These are phyloP conservation scores for Isatis tinctoria DNA, from an alignment of 345 rosid genomes.

Conservation along the genomic window DNA sequence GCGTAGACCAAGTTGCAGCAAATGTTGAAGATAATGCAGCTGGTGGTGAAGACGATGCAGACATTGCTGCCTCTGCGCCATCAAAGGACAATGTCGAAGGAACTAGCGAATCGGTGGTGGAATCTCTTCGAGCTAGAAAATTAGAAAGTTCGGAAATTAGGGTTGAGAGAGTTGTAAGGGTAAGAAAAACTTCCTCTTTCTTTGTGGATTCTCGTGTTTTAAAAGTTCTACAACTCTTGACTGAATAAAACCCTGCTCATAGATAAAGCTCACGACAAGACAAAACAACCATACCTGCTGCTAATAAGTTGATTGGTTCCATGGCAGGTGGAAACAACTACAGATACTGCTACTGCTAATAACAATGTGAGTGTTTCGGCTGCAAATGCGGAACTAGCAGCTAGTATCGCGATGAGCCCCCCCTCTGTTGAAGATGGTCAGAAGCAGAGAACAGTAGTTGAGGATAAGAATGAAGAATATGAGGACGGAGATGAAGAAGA, in stretches of 20 bases:
- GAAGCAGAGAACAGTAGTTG: slow-evolving; percentile 41
- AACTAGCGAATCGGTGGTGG: slow-evolving; percentile 35
- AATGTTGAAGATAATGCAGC: slow-evolving; percentile 31
- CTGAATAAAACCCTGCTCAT: slow-evolving; percentile 1
- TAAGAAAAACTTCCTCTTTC: slow-evolving; percentile 28
- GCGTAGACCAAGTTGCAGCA: slow-evolving; percentile 40
- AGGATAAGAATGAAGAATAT: slow-evolving; percentile 31
- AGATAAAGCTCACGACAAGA: background rate
- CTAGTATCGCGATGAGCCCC: slow-evolving; percentile 30
- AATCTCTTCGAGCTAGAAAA: slow-evolving; percentile 35
- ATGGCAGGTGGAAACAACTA: slow-evolving; percentile 40
- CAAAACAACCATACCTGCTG: background rate
- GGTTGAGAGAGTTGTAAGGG: slow-evolving; percentile 39
- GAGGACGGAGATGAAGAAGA: slow-evolving; percentile 31
- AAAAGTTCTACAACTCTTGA: background rate
- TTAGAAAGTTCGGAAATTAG: slow-evolving; percentile 37
- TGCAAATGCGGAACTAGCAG: slow-evolving; percentile 36
- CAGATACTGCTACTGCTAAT: slow-evolving; percentile 25
- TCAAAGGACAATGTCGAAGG: slow-evolving; percentile 33
- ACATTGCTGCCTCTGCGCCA: slow-evolving; percentile 29
- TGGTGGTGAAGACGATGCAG: slow-evolving; percentile 26
- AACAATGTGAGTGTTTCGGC: slow-evolving; percentile 32
- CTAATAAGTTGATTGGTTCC: slow-evolving; percentile 12
- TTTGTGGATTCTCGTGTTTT: background rate
- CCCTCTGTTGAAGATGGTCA: slow-evolving; percentile 45